Evolutionary conservation across 805 yeast genomes (phyloP).

Genomic region (Saccharomycopsis lassenensis): DNA sequence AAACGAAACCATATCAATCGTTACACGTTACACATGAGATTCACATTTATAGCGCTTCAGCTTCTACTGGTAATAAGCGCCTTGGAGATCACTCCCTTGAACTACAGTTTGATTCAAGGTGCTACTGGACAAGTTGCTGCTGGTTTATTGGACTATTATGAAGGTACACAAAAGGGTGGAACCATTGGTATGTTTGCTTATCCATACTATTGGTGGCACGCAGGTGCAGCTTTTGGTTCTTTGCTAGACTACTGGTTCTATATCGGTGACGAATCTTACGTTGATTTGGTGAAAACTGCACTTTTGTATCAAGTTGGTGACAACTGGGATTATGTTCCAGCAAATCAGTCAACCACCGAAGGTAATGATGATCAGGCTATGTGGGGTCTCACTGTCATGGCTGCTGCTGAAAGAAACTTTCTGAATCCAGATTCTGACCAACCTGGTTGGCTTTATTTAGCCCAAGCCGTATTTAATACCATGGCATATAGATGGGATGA

Average conservation of each 20-base stretch:
- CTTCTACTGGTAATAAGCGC: too few species aligned
- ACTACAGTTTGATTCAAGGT: slow-evolving; percentile 24
- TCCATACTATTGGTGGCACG: slow-evolving; percentile 99
- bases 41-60: too few species aligned
- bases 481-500: slow-evolving; percentile 87
- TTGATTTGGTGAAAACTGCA: slow-evolving; percentile 45
- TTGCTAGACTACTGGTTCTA: slow-evolving; percentile 68
- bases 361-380: slow-evolving; percentile 98
- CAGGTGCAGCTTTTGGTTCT: slow-evolving; percentile 92
- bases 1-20: too few species aligned
- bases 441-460: slow-evolving; percentile 73
- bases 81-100: slow-evolving; percentile 20
- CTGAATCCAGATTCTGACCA: slow-evolving; percentile 48
- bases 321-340: slow-evolving; percentile 70
- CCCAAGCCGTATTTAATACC: slow-evolving; percentile 84
- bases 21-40: too few species aligned
- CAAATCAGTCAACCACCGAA: slow-evolving; percentile 81
- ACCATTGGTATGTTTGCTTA: slow-evolving; percentile 75
- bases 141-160: slow-evolving; percentile 78
- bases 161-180: slow-evolving; percentile 58
- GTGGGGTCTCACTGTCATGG: slow-evolving; percentile 92
- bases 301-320: slow-evolving; percentile 65
- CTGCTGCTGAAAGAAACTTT: slow-evolving; percentile 84
- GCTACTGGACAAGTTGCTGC: slow-evolving; percentile 51
- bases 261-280: slow-evolving; percentile 61